Evolutionary conservation across 768 basidiomycete species (phyloP), one percentile per base, ranked within the genome.

Genomic region (Mycena venus): DNA sequence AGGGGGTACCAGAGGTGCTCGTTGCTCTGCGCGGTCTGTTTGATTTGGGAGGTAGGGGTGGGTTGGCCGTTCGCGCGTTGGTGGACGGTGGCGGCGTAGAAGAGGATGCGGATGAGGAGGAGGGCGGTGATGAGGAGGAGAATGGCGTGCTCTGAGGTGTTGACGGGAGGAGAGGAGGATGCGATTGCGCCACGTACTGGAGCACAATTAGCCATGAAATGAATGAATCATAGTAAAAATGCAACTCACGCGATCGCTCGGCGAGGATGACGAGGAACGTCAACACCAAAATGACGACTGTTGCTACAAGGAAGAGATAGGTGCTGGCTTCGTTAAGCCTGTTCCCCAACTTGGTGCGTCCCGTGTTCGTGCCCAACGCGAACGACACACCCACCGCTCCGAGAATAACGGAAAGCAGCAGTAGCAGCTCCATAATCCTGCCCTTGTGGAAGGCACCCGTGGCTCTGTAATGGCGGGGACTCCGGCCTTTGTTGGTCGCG

Each of bases 1-100:
- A 75, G 74, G 3, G 74, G 74, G 55, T 75, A 75, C 74, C 74
- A 75, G 15, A 75, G 66, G 61, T 72, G 74, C 55, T 75, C 74
- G 61, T 75, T 75, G 53, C 27, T 47, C 49, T 63, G 65, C 29
- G 66, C 74, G 0, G 47, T 64, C 4, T 60, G 27, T 12, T 58
- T 62, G 23, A 75, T 23, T 5, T 25, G 10, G 1, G 65, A 53
- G 10, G 70, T 27, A 32, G 74, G 40, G 27, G 70, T 72, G 10
- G n/a, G 66, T 31, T 69, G 51, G 21, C 70, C 70, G 0, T 31
- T 58, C 25, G 74, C 70, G 11, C 74, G 74, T 17, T 75, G 74
- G 55, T 72, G 74, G 4, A 75, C 61, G 10, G 74, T 75, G 21
- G 66, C n/a, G n/a, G 74, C 70, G 60, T 29, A 59, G 70, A 56